phyloP scores from a whole-genome alignment of 208 protist genomes.

The Acanthamoeba castellanii region DNA sequence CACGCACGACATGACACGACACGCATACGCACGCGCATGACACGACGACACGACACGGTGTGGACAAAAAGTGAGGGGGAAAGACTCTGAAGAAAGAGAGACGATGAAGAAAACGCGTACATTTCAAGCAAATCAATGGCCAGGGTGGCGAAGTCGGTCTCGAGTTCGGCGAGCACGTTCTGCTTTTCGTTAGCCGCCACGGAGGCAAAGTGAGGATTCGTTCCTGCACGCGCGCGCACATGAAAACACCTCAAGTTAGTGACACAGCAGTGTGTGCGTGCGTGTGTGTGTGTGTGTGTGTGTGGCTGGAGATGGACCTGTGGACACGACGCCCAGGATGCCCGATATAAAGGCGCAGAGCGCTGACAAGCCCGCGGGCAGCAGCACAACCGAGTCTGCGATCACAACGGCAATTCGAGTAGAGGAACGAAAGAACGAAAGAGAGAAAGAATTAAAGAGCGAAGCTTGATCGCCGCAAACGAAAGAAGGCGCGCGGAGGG shows the following conservation, averaged over 20 bases:
- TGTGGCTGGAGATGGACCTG: not conserved
- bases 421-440: not conserved
- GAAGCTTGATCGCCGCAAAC: not conserved
- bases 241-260: not conserved
- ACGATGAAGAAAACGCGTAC: not conserved
- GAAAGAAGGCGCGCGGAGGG: not conserved
- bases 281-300: not conserved
- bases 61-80: not conserved
- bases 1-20: not conserved
- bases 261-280: not conserved
- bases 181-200: constrained; percentile 57
- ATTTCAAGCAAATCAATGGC: constrained; percentile 13
- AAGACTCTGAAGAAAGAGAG: too few relatives aligned
- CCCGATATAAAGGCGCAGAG: not conserved
- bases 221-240: not conserved
- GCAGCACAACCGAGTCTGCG: not conserved
- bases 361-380: not conserved
- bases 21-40: too few relatives aligned
- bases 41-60: too few relatives aligned
- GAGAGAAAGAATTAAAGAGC: not conserved
- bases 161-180: constrained; percentile 25
- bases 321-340: not conserved
- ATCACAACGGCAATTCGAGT: not conserved
- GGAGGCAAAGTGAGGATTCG: constrained; percentile 31
- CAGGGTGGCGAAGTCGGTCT: constrained; percentile 16